phyloP scores from a whole-genome alignment of 2,329 filamentous ascomycete genomes.

The Pseudopyricularia cyperi region DNA sequence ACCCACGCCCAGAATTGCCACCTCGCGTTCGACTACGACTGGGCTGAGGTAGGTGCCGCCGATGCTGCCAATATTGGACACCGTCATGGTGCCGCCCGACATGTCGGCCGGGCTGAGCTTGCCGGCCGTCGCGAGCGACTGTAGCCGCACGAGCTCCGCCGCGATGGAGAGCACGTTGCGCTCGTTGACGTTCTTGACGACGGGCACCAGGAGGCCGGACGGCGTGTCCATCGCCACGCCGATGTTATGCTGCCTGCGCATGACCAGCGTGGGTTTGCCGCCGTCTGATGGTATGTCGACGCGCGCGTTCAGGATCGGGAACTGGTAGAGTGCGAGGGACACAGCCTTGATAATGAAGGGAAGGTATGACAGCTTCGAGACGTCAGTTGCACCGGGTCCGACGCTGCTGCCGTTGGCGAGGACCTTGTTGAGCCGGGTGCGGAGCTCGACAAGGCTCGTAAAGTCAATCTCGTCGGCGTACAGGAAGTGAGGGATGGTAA shows the following conservation, averaged over 20 bases:
- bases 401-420: slow-evolving; percentile 19
- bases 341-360: slow-evolving; percentile 95
- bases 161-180: slow-evolving; percentile 71
- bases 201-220: slow-evolving; percentile 75
- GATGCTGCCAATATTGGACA: slow-evolving; percentile 93
- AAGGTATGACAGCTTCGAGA: slow-evolving; percentile 70
- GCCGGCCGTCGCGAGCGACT: slow-evolving; percentile 58
- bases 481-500: slow-evolving; percentile 87
- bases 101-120: slow-evolving; percentile 66
- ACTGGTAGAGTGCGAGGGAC: slow-evolving; percentile 68
- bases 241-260: slow-evolving; percentile 83
- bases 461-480: slow-evolving; percentile 87
- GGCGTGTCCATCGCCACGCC: slow-evolving; percentile 94
- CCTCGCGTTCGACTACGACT: slow-evolving; percentile 80
- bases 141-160: slow-evolving; percentile 60
- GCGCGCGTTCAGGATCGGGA: slow-evolving; percentile 77
- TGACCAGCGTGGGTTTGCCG: slow-evolving; percentile 59
- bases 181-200: slow-evolving; percentile 70
- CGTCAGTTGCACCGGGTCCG: slow-evolving; percentile 28
- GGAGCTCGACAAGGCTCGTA: slow-evolving; percentile 57
- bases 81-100: slow-evolving; percentile 78
- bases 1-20: slow-evolving; percentile 84
- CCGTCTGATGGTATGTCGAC: slow-evolving; percentile 46
- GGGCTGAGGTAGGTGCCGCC: slow-evolving; percentile 86
- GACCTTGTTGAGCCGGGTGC: slow-evolving; percentile 60